Base-by-base conservation (phyloP, 768 basidiomycete genomes). In the Boletus eberwhitei region DNA sequence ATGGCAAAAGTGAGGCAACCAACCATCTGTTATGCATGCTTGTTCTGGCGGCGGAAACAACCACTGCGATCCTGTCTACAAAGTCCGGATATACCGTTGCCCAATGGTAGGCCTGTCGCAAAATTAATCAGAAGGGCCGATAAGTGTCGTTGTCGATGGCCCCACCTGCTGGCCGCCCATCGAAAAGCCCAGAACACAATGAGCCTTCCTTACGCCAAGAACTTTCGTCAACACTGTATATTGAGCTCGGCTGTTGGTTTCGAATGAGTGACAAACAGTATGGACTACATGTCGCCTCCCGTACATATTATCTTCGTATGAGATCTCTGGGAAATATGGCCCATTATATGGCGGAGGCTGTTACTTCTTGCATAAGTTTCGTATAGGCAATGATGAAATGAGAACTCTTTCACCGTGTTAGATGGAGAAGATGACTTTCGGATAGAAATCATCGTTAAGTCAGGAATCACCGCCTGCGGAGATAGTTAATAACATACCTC, bases 281-380 rank as follows among this genome's bases (percentile, higher is more conserved):
- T 22, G 12, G n/a, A 42, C 2, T 24, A 19, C 26, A 35, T 37
- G n/a, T 49, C 17, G 24, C 40, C 72, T 62, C 29, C 22, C 57
- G 5, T 58, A 79, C 82, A 82, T 79, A 61, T 84, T 83, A 44
- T 84, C 82, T 61, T 79, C 76, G 58, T 83, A 84, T 17, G 80
- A 78, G 8, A 83, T 73, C 11, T 69, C 71, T 12, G 81, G 82
- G 58, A 83, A 84, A 60, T 82, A 83, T 8, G 82, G 80, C 0
- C 82, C 82, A 55, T 81, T 80, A 62, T 80, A 79, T 0, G 82
- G 82, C 5, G 67, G 61, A 11, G 82, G 78, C 82, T 84, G 45
- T 39, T 19, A 17, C 16, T 29, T 13, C 19, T 31, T 35, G 40
- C 40, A 40, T 46, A 26, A 48, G 21, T 38, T 29, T 48, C 11